Percentiles rank a stretch among this genome's conserved stretches.
Evolutionary conservation across 495 filamentous ascomycete genomes (phyloP).

Genomic region (Penicillium angulare): DNA sequence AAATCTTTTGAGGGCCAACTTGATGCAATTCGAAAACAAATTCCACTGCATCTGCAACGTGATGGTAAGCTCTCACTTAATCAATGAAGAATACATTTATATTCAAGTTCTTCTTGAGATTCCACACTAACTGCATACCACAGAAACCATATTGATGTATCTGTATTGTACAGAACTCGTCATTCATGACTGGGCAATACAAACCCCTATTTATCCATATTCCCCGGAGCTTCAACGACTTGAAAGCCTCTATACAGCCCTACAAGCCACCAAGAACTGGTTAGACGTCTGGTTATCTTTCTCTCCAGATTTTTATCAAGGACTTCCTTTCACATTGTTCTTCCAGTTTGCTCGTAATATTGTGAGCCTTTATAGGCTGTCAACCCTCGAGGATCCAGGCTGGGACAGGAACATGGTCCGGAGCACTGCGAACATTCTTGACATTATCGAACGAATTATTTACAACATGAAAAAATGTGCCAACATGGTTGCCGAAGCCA

Average conservation of each 20-base stretch:
- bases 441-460: constrained; percentile 18
- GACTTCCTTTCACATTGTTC: constrained; percentile 35
- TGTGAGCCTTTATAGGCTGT: constrained; percentile 41
- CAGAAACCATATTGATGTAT: constrained; percentile 38
- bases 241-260: constrained; percentile 31
- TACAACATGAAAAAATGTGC: constrained; percentile 14
- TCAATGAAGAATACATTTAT: too few species aligned
- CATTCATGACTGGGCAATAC: constrained; percentile 43
- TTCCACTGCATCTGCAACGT: constrained; percentile 32
- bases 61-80: constrained; percentile 39
- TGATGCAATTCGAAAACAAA: constrained; percentile 30
- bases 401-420: constrained; percentile 36
- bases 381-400: constrained; percentile 34
- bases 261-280: constrained; percentile 40
- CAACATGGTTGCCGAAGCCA: background rate
- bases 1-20: constrained; percentile 46
- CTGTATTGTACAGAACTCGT: constrained; percentile 40
- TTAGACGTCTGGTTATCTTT: constrained; percentile 33
- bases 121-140: background rate
- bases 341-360: constrained; percentile 43
- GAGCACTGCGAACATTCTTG: constrained; percentile 27
- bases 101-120: background rate
- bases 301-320: constrained; percentile 27
- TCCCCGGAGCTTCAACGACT: constrained; percentile 29
- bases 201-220: constrained; percentile 13